These are phyloP conservation scores for Hanseniaspora meyeri DNA, from an alignment of 805 yeast genomes.

Conservation along the genomic window DNA sequence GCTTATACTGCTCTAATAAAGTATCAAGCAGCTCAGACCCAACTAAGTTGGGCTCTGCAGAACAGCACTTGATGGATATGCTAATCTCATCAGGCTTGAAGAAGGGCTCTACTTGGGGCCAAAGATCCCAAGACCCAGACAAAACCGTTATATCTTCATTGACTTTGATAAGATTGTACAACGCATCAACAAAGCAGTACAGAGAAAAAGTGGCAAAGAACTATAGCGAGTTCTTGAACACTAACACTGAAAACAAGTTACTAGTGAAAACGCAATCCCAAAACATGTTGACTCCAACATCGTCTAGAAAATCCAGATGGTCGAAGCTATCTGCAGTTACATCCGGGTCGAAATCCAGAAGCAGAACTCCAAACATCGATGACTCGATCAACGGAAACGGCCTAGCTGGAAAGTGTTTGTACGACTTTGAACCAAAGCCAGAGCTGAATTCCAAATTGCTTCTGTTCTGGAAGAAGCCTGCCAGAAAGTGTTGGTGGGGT, in stretches of 20 bases:
- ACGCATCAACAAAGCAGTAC: conserved; percentile 30
- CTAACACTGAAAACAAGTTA: conserved; percentile 20
- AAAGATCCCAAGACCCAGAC: conserved; percentile 73
- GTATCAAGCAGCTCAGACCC: conserved; percentile 19
- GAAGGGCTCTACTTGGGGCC: conserved; percentile 67
- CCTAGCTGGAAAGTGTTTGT: conserved; percentile 23
- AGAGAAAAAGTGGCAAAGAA: conserved; percentile 20
- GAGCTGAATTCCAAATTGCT: conserved; percentile 49
- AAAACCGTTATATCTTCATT: conserved; percentile 79
- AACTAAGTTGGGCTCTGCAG: conserved; percentile 66
- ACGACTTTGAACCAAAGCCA: conserved; percentile 27
- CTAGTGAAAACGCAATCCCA: background rate
- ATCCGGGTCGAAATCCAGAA: conserved; percentile 46
- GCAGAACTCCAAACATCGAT: conserved; percentile 30
- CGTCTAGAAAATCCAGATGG: conserved; percentile 39
- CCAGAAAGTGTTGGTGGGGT: conserved; percentile 98
- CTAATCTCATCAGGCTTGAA: conserved; percentile 77
- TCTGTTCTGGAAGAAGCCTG: conserved; percentile 94
- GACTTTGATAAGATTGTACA: conserved; percentile 29
- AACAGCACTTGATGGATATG: conserved; percentile 90
- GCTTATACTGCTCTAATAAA: conserved; percentile 37
- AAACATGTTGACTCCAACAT: conserved; percentile 10
- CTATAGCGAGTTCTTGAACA: conserved; percentile 11
- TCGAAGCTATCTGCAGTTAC: conserved; percentile 51
- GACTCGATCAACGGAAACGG: background rate